These are phyloP conservation scores for Galerina sulciceps DNA, from an alignment of 768 basidiomycete species.

Conservation along the genomic window DNA sequence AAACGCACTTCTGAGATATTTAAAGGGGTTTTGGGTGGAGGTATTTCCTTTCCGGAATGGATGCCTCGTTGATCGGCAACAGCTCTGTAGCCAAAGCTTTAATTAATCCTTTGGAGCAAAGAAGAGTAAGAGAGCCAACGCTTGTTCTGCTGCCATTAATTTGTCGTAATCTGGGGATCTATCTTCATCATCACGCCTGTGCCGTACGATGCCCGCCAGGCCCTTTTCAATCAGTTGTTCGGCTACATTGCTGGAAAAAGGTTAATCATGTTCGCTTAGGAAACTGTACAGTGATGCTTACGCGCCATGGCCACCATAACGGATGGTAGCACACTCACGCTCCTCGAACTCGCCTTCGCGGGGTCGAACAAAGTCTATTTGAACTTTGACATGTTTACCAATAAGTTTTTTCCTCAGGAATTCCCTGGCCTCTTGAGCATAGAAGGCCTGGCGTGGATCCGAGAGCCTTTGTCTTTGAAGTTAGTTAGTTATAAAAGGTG, in stretches of 20 bases:
- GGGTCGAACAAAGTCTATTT: conserved; percentile 89
- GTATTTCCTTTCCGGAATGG: conserved; percentile 90
- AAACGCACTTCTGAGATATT: conserved; percentile 88
- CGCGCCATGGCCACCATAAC: conserved; percentile 81
- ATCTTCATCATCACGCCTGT: conserved; percentile 94
- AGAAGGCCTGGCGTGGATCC: conserved; percentile 85
- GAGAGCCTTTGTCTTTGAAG: conserved; percentile 55
- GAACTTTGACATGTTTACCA: conserved; percentile 84
- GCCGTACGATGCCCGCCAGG: conserved; percentile 85
- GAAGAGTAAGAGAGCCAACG: conserved; percentile 50
- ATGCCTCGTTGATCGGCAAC: conserved; percentile 78
- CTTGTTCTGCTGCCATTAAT: conserved; percentile 92
- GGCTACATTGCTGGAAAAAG: conserved; percentile 73
- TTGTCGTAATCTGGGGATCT: conserved; percentile 96
- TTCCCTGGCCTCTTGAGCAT: conserved; percentile 91
- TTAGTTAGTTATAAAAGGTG: neutral
- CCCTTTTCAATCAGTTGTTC: conserved; percentile 95
- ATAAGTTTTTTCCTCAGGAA: conserved; percentile 92
- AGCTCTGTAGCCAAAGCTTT: conserved; percentile 53
- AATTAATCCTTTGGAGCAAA: neutral
- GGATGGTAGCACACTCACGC: conserved; percentile 89
- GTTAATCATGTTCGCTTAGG: neutral
- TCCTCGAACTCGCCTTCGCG: conserved; percentile 93
- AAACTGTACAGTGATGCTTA: conserved; percentile 40
- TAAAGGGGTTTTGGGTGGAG: conserved; percentile 77